A percentile compares a stretch with the other conserved stretches of the same genome.
These are phyloP conservation scores for Durio zibethinus DNA, from an alignment of 345 rosid species.

Conservation along the genomic window DNA sequence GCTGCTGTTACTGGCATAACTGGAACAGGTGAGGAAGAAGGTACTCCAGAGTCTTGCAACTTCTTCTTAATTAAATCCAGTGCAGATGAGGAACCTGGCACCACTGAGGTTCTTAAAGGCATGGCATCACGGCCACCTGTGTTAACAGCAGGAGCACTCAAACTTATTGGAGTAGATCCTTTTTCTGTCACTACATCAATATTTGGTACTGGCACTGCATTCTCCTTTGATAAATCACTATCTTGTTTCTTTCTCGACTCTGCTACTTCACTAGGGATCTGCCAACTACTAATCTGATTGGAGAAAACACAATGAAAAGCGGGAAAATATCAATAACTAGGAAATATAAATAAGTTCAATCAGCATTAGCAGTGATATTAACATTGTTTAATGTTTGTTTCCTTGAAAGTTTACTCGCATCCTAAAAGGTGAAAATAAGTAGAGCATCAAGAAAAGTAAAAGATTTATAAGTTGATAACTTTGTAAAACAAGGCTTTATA, in stretches of 20 bases:
- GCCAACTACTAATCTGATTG: constrained; percentile 92
- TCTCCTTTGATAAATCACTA: constrained; percentile 43
- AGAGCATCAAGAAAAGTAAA: background rate
- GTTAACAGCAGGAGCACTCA: constrained; percentile 75
- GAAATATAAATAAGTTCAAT: background rate
- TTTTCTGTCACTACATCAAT: constrained; percentile 47
- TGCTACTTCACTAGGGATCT: constrained; percentile 75
- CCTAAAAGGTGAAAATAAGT: background rate
- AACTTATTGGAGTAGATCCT: constrained; percentile 46
- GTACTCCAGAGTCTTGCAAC: constrained; percentile 81
- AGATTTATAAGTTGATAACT: background rate
- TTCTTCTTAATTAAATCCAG: constrained; percentile 88
- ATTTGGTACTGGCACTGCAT: constrained; percentile 32
- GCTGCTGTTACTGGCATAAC: constrained; percentile 38
- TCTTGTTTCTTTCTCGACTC: constrained; percentile 69
- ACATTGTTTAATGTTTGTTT: background rate
- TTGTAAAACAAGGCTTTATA: background rate
- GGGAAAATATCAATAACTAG: background rate
- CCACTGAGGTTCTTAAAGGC: constrained; percentile 48
- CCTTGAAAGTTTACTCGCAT: background rate
- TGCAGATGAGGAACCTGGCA: constrained; percentile 71
- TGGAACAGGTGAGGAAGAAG: constrained; percentile 43
- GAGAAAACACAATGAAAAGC: constrained; percentile 5
- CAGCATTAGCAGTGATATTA: background rate
- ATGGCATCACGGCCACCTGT: constrained; percentile 86